Percentiles rank a stretch among this genome's conserved stretches.
Evolutionary conservation across 768 basidiomycete genomes (phyloP).

Genomic region (Collybia sordida): DNA sequence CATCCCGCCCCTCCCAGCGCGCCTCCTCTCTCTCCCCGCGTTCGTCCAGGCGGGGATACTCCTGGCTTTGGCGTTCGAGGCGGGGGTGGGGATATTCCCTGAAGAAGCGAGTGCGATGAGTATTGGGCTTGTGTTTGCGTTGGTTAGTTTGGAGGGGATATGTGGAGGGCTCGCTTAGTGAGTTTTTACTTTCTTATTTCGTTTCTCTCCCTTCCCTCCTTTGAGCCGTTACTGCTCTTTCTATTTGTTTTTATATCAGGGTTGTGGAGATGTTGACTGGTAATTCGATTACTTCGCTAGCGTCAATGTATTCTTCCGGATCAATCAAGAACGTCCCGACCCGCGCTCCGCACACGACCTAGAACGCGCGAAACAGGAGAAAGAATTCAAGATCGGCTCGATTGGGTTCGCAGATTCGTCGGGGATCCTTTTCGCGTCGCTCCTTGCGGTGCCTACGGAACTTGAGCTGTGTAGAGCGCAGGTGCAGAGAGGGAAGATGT

Average conservation of each 20-base stretch:
- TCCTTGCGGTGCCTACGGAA: slow-evolving; percentile 75
- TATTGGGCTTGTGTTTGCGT: slow-evolving; percentile 65
- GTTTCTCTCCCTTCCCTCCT: neutral
- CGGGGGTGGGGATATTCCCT: slow-evolving; percentile 65
- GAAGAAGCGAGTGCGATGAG: slow-evolving; percentile 41
- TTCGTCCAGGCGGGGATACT: slow-evolving; percentile 72
- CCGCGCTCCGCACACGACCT: slow-evolving; percentile 43
- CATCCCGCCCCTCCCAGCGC: slow-evolving; percentile 71
- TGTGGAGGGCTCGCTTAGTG: slow-evolving; percentile 94
- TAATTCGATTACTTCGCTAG: slow-evolving; percentile 30
- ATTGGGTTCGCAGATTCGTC: slow-evolving; percentile 84
- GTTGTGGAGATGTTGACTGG: too few relatives aligned
- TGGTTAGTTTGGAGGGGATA: slow-evolving; percentile 87
- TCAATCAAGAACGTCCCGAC: slow-evolving; percentile 71
- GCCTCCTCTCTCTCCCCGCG: slow-evolving; percentile 72
- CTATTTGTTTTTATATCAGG: too few relatives aligned
- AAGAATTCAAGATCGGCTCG: slow-evolving; percentile 88
- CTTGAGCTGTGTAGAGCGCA: slow-evolving; percentile 75
- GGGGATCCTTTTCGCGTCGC: slow-evolving; percentile 65
- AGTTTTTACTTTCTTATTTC: slow-evolving; percentile 26
- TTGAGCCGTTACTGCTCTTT: neutral
- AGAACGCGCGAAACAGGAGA: slow-evolving; percentile 69
- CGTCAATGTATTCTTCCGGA: slow-evolving; percentile 83
- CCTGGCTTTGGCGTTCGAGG: slow-evolving; percentile 59
- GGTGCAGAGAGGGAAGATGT: slow-evolving; percentile 61